Conservation (phyloP, 371 early-diverging fungal genomes). For the Nosema granulosis region DNA sequence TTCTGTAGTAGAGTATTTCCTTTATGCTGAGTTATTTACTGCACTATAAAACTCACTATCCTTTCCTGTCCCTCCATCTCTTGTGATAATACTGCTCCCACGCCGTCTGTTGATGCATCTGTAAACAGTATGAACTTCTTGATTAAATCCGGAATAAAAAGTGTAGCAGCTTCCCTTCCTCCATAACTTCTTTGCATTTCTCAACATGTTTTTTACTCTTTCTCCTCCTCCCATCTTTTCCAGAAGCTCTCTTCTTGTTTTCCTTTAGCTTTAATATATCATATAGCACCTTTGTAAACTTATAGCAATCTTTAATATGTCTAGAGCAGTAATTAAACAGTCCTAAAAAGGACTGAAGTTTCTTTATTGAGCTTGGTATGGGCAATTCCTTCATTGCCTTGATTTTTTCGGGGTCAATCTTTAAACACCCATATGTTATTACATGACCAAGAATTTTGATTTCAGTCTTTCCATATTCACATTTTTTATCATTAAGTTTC, state of each 20-base stretch:
- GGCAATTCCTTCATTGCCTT: constrained; percentile 14
- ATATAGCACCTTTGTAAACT: no score
- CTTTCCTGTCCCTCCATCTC: constrained; percentile 5
- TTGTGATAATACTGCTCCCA: constrained; percentile 45
- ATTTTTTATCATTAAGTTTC: constrained; percentile 10
- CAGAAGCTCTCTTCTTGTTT: background rate
- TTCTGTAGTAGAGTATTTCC: background rate
- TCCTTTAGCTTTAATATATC: background rate
- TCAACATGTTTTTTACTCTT: background rate
- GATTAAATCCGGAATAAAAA: constrained; percentile 14
- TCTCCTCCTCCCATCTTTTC: background rate
- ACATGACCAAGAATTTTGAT: constrained; percentile 43
- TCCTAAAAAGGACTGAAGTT: constrained; percentile 18
- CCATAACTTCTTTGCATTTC: background rate
- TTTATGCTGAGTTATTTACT: background rate
- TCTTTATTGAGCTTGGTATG: background rate
- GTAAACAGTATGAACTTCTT: constrained; percentile 44
- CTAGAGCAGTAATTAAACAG: background rate
- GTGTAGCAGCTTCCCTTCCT: background rate
- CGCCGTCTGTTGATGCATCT: constrained; percentile 37
- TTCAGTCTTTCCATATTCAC: constrained; percentile 11
- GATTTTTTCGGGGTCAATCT: no score
- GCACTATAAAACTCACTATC: background rate
- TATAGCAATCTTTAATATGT: constrained; percentile 16
- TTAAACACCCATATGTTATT: no score